A percentile compares a stretch with the other conserved stretches of the same genome.
phyloP scores from a whole-genome alignment of 1,139 yeast species.

The Lodderomyces pseudojiufengensis region DNA sequence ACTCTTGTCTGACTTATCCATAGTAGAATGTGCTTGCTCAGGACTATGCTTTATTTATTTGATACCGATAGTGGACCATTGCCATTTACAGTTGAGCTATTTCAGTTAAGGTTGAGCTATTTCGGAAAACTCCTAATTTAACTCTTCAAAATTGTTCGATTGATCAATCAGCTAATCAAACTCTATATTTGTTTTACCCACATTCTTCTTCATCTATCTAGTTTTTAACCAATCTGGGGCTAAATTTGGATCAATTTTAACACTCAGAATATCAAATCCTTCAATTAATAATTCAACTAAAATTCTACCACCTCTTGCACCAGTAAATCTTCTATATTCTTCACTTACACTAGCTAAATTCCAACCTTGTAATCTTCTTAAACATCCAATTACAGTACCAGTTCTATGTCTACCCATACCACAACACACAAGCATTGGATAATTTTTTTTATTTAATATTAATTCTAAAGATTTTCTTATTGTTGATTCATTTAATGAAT shows the following conservation, averaged over 20 bases:
- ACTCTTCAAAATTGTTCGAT: too few relatives aligned
- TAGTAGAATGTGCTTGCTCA: too few relatives aligned
- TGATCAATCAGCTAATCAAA: too few relatives aligned
- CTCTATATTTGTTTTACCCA: too few relatives aligned
- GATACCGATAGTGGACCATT: too few relatives aligned
- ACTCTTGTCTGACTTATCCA: too few relatives aligned
- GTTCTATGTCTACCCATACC: constrained; percentile 98
- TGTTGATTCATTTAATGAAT: constrained; percentile 82
- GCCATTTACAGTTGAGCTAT: too few relatives aligned
- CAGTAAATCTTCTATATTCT: constrained; percentile 90
- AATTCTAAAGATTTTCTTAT: constrained; percentile 76
- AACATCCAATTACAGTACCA: constrained; percentile 92
- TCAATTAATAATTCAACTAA: constrained; percentile 88
- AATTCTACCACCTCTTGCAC: constrained; percentile 87
- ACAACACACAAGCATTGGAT: constrained; percentile 87
- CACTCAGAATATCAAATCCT: constrained; percentile 61
- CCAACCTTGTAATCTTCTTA: constrained; percentile 91
- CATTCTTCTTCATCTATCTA: background rate
- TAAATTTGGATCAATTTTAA: constrained; percentile 38
- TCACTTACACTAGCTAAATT: constrained; percentile 90
- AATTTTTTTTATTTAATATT: constrained; percentile 65
- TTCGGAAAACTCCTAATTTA: too few relatives aligned
- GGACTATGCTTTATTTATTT: too few relatives aligned
- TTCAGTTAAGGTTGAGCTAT: too few relatives aligned
- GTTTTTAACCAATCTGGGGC: constrained; percentile 15